Conservation (phyloP, 2,329 filamentous ascomycete genomes). For the Gnomoniopsis smithogilvyi region DNA sequence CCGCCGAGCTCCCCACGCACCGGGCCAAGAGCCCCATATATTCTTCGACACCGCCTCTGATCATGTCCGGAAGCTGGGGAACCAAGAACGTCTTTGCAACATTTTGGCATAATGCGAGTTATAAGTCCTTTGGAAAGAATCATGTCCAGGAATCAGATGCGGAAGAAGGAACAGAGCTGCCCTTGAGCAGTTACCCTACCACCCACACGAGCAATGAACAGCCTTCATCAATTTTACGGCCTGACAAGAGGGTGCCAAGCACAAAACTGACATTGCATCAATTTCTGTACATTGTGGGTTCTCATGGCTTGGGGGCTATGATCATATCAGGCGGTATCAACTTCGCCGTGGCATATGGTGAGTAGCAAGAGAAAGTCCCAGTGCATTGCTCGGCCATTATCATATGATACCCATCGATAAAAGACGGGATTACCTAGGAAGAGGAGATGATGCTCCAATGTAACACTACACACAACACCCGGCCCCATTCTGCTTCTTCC, state of each 20-base stretch:
- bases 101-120: conserved; percentile 4
- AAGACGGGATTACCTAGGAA: no score
- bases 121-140: conserved; percentile 1
- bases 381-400: no score
- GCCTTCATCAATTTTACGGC: neutral
- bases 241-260: conserved; percentile 30
- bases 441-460: no score
- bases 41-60: neutral
- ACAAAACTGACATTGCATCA: conserved; percentile 39
- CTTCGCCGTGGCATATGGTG: conserved; percentile 50
- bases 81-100: conserved; percentile 4
- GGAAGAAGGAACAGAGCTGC: neutral
- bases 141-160: conserved; percentile 5
- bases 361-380: conserved; percentile 7
- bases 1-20: neutral
- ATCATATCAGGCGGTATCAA: conserved; percentile 49
- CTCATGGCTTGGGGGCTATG: conserved; percentile 45
- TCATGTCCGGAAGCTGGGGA: neutral
- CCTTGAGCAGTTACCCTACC: conserved; percentile 1
- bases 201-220: neutral
- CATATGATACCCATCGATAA: no score
- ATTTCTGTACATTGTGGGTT: conserved; percentile 44
- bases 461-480: no score
- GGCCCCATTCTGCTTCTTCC: no score
- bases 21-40: neutral